Conservation (phyloP, 345 rosid genomes). For the Gynandropsis gynandra region DNA sequence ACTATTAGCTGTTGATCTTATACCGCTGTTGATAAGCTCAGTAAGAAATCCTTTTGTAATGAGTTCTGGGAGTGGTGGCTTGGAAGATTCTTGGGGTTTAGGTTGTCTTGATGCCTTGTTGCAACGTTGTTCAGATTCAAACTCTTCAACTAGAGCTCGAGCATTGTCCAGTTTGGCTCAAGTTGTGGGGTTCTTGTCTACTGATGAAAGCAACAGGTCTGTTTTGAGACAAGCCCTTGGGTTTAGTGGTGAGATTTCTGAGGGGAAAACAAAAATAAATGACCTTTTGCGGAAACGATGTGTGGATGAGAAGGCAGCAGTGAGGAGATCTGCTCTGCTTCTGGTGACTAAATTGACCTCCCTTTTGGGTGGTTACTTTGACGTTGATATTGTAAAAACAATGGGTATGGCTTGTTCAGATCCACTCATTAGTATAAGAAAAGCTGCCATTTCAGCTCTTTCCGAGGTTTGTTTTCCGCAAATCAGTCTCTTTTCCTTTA, state of each 20-base stretch:
- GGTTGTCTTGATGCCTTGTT: conserved; percentile 58
- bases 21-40: conserved; percentile 42
- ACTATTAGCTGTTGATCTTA: conserved; percentile 75
- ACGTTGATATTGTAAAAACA: conserved; percentile 55
- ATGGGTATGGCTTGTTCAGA: conserved; percentile 90
- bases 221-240: conserved; percentile 53
- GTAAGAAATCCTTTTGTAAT: conserved; percentile 43
- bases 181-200: conserved; percentile 50
- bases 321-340: conserved; percentile 72
- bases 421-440: conserved; percentile 86
- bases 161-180: conserved; percentile 80
- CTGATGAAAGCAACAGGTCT: conserved; percentile 35
- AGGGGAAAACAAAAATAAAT: conserved; percentile 30
- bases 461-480: conserved; percentile 60
- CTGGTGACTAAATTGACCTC: conserved; percentile 61
- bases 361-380: conserved; percentile 57
- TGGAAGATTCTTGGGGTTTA: conserved; percentile 43
- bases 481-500: conserved; percentile 10
- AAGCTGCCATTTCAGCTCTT: conserved; percentile 76
- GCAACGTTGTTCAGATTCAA: conserved; percentile 60
- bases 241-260: conserved; percentile 30
- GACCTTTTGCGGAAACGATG: conserved; percentile 62
- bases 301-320: conserved; percentile 82
- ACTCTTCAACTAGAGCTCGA: conserved; percentile 59
- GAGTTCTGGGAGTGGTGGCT: conserved; percentile 27